Evolutionary conservation across 164 flowering plant species (phyloP).

Genomic region (Akebia trifoliata): DNA sequence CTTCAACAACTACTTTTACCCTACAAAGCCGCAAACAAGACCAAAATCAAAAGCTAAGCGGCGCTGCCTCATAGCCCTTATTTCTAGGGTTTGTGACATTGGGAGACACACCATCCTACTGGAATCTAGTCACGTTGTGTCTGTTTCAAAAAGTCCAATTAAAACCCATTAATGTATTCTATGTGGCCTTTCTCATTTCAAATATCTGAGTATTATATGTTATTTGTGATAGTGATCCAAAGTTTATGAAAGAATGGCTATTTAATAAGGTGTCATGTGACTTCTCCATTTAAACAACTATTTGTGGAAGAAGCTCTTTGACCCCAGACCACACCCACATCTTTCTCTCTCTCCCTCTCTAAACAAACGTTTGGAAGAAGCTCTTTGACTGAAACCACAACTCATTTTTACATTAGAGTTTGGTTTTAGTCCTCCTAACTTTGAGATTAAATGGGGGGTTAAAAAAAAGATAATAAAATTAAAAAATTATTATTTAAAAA

Average conservation of each 20-base stretch:
- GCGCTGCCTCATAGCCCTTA: conserved; percentile 28
- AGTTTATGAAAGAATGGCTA: conserved; percentile 3
- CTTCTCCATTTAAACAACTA: background rate
- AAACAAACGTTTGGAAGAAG: too few species aligned
- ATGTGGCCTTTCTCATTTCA: conserved; percentile 1
- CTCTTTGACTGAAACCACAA: too few species aligned
- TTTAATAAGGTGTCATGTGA: conserved; percentile 7
- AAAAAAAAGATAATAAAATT: too few species aligned
- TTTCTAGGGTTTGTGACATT: conserved; percentile 37
- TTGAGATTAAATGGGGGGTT: too few species aligned
- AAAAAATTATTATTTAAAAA: too few species aligned
- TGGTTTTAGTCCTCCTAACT: too few species aligned
- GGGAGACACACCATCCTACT: conserved; percentile 27
- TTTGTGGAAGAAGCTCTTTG: background rate
- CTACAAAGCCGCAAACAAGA: conserved; percentile 3
- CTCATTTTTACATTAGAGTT: too few species aligned
- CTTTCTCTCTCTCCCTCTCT: too few species aligned
- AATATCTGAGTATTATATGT: background rate
- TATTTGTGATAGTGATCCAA: conserved; percentile 11
- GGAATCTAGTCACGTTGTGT: conserved; percentile 46
- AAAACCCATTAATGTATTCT: background rate
- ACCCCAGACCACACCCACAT: background rate
- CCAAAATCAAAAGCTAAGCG: conserved; percentile 23
- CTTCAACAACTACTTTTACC: conserved; percentile 4
- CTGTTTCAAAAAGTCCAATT: conserved; percentile 18